Percentiles rank a stretch among this genome's conserved stretches.
Conservation (phyloP, 768 basidiomycete genomes). For the Leccinum aurantiacum region DNA sequence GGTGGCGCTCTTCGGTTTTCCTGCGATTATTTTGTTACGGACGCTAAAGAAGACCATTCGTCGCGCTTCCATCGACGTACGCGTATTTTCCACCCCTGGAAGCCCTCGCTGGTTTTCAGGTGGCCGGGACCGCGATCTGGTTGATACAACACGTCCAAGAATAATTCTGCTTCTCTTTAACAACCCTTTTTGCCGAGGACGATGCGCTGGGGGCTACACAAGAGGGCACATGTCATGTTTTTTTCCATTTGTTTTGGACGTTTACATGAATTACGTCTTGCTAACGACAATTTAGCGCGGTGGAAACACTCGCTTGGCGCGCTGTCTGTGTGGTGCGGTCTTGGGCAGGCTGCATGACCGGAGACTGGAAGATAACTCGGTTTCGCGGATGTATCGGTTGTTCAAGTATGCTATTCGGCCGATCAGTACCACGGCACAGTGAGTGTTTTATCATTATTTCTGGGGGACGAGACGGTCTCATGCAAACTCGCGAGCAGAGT, state of each 20-base stretch:
- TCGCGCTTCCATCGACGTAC: slow-evolving; percentile 65
- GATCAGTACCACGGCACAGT: slow-evolving; percentile 61
- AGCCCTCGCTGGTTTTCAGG: slow-evolving; percentile 61
- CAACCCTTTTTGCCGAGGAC: slow-evolving; percentile 81
- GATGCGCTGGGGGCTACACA: slow-evolving; percentile 86
- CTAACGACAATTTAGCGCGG: slow-evolving; percentile 41
- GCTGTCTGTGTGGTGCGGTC: slow-evolving; percentile 83
- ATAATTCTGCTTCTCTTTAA: slow-evolving; percentile 60
- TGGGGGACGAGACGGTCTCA: not conserved
- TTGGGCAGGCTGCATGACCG: slow-evolving; percentile 69
- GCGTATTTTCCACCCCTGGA: slow-evolving; percentile 29
- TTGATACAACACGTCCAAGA: slow-evolving; percentile 97
- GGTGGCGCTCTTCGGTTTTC: slow-evolving; percentile 7
- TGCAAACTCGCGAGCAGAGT: slow-evolving; percentile 27
- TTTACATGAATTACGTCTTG: slow-evolving; percentile 16
- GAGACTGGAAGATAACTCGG: slow-evolving; percentile 29
- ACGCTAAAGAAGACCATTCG: slow-evolving; percentile 90
- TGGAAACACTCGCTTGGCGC: slow-evolving; percentile 63
- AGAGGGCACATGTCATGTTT: slow-evolving; percentile 61
- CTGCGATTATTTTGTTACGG: slow-evolving; percentile 39
- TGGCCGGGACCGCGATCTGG: slow-evolving; percentile 42
- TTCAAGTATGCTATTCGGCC: slow-evolving; percentile 85
- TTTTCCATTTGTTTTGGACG: slow-evolving; percentile 2
- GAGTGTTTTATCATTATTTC: slow-evolving; percentile 30
- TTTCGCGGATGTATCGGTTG: slow-evolving; percentile 58